Conservation (phyloP, 495 filamentous ascomycete genomes). For the Acidomyces sp. region DNA sequence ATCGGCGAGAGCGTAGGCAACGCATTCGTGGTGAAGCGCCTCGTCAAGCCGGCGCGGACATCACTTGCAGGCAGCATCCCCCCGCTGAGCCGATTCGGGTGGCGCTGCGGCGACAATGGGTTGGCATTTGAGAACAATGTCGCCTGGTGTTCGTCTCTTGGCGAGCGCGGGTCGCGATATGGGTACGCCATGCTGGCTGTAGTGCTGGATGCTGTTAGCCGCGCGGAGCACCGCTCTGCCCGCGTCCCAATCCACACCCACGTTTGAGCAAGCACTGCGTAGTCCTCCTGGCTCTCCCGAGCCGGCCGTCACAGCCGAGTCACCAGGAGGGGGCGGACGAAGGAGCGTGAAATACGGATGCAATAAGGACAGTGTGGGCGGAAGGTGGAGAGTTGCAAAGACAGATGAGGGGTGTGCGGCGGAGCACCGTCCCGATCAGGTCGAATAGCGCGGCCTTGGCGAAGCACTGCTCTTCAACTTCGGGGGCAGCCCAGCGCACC, state of each 20-base stretch:
- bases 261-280: too few relatives aligned
- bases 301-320: too few relatives aligned
- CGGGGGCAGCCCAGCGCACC: too few relatives aligned
- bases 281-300: too few relatives aligned
- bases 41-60: constrained; percentile 59
- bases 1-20: constrained; percentile 67
- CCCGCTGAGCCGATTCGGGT: constrained; percentile 16
- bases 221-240: not conserved
- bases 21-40: constrained; percentile 87
- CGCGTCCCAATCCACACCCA: too few relatives aligned
- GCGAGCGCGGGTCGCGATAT: constrained; percentile 10
- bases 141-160: constrained; percentile 45
- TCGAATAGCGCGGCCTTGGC: too few relatives aligned
- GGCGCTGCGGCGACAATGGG: constrained; percentile 26
- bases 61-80: constrained; percentile 33
- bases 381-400: too few relatives aligned
- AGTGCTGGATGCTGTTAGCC: not conserved
- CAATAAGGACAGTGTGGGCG: not conserved
- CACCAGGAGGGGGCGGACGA: too few relatives aligned
- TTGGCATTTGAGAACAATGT: constrained; percentile 43
- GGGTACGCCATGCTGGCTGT: constrained; percentile 12
- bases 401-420: too few relatives aligned
- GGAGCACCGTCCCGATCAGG: too few relatives aligned
- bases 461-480: too few relatives aligned
- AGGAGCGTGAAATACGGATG: not conserved